These are phyloP conservation scores for Dissophora ornata DNA, from an alignment of 192 early-diverging fungal species.

Conservation along the genomic window DNA sequence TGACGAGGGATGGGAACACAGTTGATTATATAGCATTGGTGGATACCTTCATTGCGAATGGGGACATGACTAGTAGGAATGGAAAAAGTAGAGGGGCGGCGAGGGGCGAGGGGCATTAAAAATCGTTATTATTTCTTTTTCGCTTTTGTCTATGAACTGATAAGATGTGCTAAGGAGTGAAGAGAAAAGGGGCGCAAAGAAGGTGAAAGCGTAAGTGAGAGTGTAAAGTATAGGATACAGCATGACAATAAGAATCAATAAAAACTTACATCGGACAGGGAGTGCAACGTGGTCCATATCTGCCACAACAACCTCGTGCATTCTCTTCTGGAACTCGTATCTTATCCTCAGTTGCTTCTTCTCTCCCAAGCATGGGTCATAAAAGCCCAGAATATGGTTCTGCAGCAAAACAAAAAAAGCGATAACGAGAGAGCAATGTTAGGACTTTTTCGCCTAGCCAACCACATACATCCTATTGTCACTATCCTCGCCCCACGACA, in stretches of 20 bases:
- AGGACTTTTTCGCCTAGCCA: too few species aligned
- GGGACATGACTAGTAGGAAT: too few species aligned
- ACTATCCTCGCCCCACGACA: not conserved
- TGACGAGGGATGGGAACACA: too few species aligned
- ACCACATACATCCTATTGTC: too few species aligned
- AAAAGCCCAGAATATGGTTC: conserved; percentile 92
- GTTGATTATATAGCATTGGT: too few species aligned
- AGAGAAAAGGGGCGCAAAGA: not conserved
- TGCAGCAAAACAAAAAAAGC: conserved; percentile 38
- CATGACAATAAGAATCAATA: not conserved
- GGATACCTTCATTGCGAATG: too few species aligned
- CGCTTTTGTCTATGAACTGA: conserved; percentile 8
- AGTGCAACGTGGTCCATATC: conserved; percentile 82
- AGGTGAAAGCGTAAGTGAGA: not conserved
- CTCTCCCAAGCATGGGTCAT: conserved; percentile 93
- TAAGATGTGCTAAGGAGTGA: not conserved
- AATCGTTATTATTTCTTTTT: too few species aligned
- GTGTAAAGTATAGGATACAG: not conserved
- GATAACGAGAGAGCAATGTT: conserved; percentile 1
- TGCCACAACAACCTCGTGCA: conserved; percentile 84
- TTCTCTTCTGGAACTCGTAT: conserved; percentile 82
- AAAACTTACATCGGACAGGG: conserved; percentile 78
- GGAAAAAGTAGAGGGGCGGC: too few species aligned
- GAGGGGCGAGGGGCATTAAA: too few species aligned
- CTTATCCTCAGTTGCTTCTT: conserved; percentile 84